These are phyloP conservation scores for Aspergillus campestris DNA, from an alignment of 495 filamentous ascomycete genomes.

Conservation along the genomic window DNA sequence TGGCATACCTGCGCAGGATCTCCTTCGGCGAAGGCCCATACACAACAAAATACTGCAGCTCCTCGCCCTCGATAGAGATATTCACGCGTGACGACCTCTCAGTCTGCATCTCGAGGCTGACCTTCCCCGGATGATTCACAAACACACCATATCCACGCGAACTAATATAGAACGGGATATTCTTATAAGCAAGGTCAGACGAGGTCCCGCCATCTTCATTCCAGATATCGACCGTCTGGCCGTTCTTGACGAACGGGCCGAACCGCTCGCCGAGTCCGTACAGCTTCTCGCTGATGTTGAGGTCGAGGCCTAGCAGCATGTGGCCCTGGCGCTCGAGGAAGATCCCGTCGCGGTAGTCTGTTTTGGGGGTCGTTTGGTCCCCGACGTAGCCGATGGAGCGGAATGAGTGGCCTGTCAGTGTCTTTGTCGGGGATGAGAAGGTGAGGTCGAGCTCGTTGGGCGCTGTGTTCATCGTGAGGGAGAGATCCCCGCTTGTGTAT, in stretches of 20 bases:
- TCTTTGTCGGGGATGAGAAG: constrained; percentile 41
- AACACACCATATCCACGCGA: constrained; percentile 65
- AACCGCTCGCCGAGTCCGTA: constrained; percentile 67
- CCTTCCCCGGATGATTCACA: constrained; percentile 50
- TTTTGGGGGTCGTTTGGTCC: constrained; percentile 42
- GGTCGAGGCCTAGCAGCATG: constrained; percentile 54
- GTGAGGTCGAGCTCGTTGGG: constrained; percentile 49
- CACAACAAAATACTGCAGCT: constrained; percentile 54
- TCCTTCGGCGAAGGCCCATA: constrained; percentile 61
- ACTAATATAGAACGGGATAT: constrained; percentile 62
- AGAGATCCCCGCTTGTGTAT: constrained; percentile 46
- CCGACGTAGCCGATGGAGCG: constrained; percentile 51
- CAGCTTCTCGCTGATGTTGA: constrained; percentile 58
- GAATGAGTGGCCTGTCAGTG: constrained; percentile 50
- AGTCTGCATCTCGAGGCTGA: constrained; percentile 59
- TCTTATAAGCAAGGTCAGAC: constrained; percentile 66
- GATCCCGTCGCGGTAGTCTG: constrained; percentile 43
- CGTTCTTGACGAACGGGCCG: constrained; percentile 61
- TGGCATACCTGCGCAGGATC: constrained; percentile 52
- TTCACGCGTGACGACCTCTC: constrained; percentile 59
- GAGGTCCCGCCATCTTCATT: constrained; percentile 67
- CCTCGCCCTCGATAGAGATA: constrained; percentile 52
- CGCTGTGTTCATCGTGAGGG: constrained; percentile 42
- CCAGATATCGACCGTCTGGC: constrained; percentile 59
- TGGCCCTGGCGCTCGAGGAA: constrained; percentile 48